Conservation (phyloP, 495 filamentous ascomycete species). For the Thozetella sp. region DNA sequence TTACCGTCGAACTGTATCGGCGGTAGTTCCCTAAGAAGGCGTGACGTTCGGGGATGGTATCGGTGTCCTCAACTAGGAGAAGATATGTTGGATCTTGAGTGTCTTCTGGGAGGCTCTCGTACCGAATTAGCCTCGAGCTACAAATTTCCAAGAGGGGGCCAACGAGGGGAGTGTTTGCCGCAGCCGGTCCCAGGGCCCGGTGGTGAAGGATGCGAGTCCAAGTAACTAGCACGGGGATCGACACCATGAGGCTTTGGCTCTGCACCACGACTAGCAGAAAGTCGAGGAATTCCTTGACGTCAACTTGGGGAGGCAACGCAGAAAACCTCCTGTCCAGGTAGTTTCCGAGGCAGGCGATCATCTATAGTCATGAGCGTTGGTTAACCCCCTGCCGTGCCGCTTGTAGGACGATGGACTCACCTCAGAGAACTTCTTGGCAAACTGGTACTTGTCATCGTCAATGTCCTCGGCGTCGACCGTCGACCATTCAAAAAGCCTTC, state of each 20-base stretch:
- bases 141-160: conserved; percentile 78
- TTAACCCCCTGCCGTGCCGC: conserved; percentile 1
- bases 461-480: conserved; percentile 75
- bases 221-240: conserved; percentile 86
- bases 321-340: conserved; percentile 78
- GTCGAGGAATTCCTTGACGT: conserved; percentile 76
- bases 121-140: conserved; percentile 75
- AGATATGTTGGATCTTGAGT: conserved; percentile 76
- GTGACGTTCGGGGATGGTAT: conserved; percentile 91
- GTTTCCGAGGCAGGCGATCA: conserved; percentile 81
- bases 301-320: conserved; percentile 49
- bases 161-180: conserved; percentile 66
- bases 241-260: conserved; percentile 85
- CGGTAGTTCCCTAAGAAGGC: conserved; percentile 97
- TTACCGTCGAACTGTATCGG: conserved; percentile 81
- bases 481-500: conserved; percentile 81
- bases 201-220: conserved; percentile 82
- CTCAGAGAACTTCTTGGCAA: conserved; percentile 94
- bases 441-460: conserved; percentile 87
- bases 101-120: conserved; percentile 81
- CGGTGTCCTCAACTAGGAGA: conserved; percentile 89
- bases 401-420: conserved; percentile 38
- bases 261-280: conserved; percentile 79
- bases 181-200: conserved; percentile 63
- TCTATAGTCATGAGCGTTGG: conserved; percentile 46